A percentile compares a stretch with the other conserved stretches of the same genome.
Conservation (phyloP, 179 eudicot species). For the Camellia oleifera region DNA sequence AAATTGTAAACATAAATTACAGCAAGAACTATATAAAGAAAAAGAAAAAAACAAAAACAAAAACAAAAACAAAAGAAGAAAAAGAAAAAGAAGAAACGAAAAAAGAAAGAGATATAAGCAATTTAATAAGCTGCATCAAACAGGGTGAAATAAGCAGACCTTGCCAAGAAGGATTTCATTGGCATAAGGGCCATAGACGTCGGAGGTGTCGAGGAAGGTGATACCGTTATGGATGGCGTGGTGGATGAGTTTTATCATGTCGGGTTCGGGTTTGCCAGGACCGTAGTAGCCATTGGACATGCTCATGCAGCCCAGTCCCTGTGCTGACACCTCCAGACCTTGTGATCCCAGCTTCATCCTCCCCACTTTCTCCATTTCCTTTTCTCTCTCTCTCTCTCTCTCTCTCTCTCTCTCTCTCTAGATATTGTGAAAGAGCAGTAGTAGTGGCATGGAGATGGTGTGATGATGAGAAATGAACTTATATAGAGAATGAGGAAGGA, state of each 20-base stretch:
- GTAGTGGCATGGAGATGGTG: no score
- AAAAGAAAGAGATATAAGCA: not conserved
- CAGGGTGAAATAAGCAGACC: not conserved
- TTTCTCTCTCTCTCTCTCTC: no score
- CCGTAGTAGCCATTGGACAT: slow-evolving; percentile 11
- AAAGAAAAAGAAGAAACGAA: no score
- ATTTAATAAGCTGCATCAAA: no score
- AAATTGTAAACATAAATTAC: no score
- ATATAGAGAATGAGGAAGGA: no score
- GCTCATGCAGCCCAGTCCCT: slow-evolving; percentile 18
- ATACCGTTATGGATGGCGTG: slow-evolving; percentile 11
- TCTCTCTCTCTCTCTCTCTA: no score
- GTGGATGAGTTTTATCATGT: slow-evolving; percentile 19
- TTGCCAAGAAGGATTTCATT: slow-evolving; percentile 18
- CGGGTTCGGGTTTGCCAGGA: not conserved
- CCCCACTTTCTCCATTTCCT: not conserved
- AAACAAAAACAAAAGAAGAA: no score
- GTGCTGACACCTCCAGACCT: slow-evolving; percentile 20
- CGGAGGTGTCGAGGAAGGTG: slow-evolving; percentile 26
- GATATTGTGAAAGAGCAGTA: no score
- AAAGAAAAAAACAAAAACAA: no score
- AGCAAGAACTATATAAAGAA: no score
- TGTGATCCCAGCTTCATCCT: slow-evolving; percentile 17
- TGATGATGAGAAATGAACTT: no score
- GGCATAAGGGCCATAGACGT: slow-evolving; percentile 6